Evolutionary conservation across 2,329 filamentous ascomycete species (phyloP).

Genomic region (Drechslera avenae): DNA sequence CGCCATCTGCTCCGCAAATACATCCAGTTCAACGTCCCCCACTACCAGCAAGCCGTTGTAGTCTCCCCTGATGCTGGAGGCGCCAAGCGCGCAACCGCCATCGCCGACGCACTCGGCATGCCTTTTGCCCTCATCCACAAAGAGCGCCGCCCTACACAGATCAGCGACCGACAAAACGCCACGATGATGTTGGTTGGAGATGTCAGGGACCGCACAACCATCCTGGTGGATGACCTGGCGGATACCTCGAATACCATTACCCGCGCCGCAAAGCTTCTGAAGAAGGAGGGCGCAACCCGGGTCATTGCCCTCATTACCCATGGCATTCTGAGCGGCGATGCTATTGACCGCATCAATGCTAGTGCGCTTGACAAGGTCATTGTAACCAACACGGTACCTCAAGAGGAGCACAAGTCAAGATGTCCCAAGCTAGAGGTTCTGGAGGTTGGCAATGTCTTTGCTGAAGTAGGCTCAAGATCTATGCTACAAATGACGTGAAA

Average conservation of each 20-base stretch:
- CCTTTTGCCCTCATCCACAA: conserved; percentile 99
- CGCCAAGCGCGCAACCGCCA: conserved; percentile 92
- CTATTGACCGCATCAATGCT: conserved; percentile 90
- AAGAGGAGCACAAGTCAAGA: conserved; percentile 74
- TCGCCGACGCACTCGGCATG: conserved; percentile 90
- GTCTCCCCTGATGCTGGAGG: conserved; percentile 96
- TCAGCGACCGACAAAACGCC: conserved; percentile 77
- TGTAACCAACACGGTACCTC: conserved; percentile 93
- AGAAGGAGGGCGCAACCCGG: conserved; percentile 85
- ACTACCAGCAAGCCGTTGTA: conserved; percentile 85
- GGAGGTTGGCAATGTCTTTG: conserved; percentile 87
- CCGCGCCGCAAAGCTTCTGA: conserved; percentile 91
- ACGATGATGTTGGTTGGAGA: conserved; percentile 96
- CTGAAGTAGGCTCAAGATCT: conserved; percentile 66
- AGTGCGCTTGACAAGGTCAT: conserved; percentile 91
- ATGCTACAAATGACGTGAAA: conserved; percentile 22
- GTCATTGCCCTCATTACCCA: conserved; percentile 95
- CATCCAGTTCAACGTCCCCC: conserved; percentile 79
- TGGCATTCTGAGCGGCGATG: conserved; percentile 92
- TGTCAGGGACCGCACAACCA: conserved; percentile 78
- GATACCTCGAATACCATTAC: conserved; percentile 98
- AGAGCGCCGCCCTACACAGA: conserved; percentile 87
- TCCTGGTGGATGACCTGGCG: conserved; percentile 90
- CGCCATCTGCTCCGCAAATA: conserved; percentile 72
- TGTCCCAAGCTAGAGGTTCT: conserved; percentile 92